Conservation (phyloP, 805 yeast species). For the Cephaloascus fragrans region DNA sequence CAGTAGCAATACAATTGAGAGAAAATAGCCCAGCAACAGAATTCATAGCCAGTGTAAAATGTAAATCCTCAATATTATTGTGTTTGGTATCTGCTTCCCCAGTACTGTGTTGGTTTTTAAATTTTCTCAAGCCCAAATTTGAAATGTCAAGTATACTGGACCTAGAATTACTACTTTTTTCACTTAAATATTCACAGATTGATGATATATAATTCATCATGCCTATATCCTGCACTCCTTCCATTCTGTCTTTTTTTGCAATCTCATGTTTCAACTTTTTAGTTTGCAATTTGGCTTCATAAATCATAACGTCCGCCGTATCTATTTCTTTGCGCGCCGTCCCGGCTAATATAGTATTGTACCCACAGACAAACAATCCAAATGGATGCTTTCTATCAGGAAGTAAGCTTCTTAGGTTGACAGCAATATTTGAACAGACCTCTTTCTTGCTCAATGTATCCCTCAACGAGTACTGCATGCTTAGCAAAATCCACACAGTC, state of each 20-base stretch:
- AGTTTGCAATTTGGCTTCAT: neutral
- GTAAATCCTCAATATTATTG: neutral
- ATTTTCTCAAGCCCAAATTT: neutral
- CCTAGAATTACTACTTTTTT: neutral
- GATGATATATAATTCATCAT: neutral
- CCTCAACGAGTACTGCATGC: neutral
- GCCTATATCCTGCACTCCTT: no score
- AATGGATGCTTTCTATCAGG: neutral
- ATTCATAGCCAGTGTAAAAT: neutral
- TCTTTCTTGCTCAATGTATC: neutral
- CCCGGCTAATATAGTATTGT: no score
- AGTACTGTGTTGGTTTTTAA: no score
- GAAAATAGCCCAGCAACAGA: neutral
- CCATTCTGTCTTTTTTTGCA: neutral
- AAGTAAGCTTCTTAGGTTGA: neutral
- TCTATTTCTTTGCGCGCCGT: no score
- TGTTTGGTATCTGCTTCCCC: neutral
- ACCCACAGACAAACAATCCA: neutral
- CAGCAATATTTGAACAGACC: neutral
- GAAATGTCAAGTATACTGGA: neutral
- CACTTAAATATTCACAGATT: neutral
- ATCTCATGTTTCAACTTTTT: neutral
- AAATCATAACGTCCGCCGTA: neutral
- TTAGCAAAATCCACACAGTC: neutral
- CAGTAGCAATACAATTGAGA: neutral